These are phyloP conservation scores for Candida sanyaensis DNA, from an alignment of 1,139 yeast species.

Conservation along the genomic window DNA sequence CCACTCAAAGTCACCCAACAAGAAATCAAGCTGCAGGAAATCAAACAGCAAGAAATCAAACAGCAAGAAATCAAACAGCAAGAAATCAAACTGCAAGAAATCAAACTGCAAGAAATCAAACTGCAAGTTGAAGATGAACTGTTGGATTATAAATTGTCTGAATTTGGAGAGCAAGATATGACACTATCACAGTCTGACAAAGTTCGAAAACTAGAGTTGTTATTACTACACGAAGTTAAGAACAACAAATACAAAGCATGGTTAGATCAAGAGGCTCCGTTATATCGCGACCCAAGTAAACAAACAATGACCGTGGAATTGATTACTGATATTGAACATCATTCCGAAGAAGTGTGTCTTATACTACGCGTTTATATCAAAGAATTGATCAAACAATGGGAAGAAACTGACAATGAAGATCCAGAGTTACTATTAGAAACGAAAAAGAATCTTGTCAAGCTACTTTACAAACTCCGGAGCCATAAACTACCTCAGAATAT, in stretches of 20 bases:
- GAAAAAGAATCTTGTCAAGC: conserved; percentile 57
- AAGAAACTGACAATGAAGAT: conserved; percentile 2
- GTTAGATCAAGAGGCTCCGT: conserved; percentile 14
- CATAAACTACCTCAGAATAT: conserved; percentile 43
- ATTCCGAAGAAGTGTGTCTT: conserved; percentile 30
- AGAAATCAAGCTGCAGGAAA: too few relatives aligned
- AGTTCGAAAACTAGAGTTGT: conserved; percentile 11
- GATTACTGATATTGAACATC: conserved; percentile 12
- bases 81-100: not conserved
- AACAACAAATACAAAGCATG: conserved; percentile 16
- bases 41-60: too few relatives aligned
- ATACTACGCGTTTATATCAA: conserved; percentile 55
- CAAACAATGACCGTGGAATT: conserved; percentile 12
- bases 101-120: not conserved
- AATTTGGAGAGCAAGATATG: conserved; percentile 10
- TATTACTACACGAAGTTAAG: conserved; percentile 12
- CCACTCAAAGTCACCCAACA: not conserved
- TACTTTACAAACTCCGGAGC: conserved; percentile 60
- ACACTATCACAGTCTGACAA: conserved; percentile 12
- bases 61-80: too few relatives aligned
- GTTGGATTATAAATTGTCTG: conserved; percentile 13
- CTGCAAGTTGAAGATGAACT: conserved; percentile 23
- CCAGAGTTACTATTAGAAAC: conserved; percentile 48
- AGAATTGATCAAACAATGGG: conserved; percentile 47
- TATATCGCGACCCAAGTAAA: conserved; percentile 8